Base-by-base conservation (phyloP, 306 rosid genomes). In the Glycyrrhiza uralensis region DNA sequence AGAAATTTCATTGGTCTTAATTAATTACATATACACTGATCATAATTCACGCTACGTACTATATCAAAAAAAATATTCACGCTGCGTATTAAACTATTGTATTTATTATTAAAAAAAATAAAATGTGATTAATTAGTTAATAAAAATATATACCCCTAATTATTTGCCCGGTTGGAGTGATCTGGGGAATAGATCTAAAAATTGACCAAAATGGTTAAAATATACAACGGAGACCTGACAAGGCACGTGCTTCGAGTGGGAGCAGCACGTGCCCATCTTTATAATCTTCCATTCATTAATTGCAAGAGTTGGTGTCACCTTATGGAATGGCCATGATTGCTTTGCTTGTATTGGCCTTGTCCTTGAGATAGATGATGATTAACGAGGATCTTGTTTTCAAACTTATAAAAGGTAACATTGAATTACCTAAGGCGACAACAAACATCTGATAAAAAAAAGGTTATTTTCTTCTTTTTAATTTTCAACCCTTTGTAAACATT, bases 211-310 rank as follows among this genome's bases (percentile, higher is more conserved):
- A 24, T 4, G 7, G 13, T 61, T 35, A 54, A 55, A 44, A 46
- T 54, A 75, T 54, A 55, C 0, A 54, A 36, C 28, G 8, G 32
- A 45, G 64, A 54, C 32, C 70, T 54, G 81, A 69, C 79, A 58
- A 62, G 33, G 22, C 85, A 81, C 81, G 81, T 76, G 85, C 51
- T 64, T 35, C 6, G 1, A 20, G 66, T 54, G 44, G 49, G 45
- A 75, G 66, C 29, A 64, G 78, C 71, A 81, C 85, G 85, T 76
- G 81, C 51, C 20, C 50, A 57, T 28, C 66, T 56, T 20, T 60
- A n/a, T n/a, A n/a, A 5, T 33, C 29, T 55, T 54, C 11, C 23
- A 32, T 51, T 63, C 33, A 70, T 80, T 75, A 52, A 62, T 39
- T 80, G 72, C 76, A 60, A n/a, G 58, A 14, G 65, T 30, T 70